Evolutionary conservation across 2,329 filamentous ascomycete genomes (phyloP), one percentile per base, ranked within the genome.

Genomic region (Aspergillus sclerotialis): DNA sequence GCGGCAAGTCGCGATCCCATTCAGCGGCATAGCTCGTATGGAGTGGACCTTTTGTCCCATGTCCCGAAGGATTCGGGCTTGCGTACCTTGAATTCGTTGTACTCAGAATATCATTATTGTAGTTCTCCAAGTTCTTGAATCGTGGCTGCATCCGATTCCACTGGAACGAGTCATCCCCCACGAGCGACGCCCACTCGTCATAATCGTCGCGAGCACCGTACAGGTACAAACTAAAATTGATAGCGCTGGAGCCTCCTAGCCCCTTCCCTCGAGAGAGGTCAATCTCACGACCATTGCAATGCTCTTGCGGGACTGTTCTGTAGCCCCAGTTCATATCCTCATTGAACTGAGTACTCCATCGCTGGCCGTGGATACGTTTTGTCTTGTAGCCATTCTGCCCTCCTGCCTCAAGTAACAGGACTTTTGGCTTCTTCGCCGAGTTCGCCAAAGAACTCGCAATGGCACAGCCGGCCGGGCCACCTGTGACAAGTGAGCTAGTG

Each of bases 401-500:
- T 8, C 79, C 79, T 1, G 77, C 78, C 55, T 82, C 78, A 2
- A 82, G 56, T 1, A 83, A 64, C 2, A 82, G 67, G 2, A 82
- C 69, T 0, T 52, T 64, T 0, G 77, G 78, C 7, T 56, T 61
- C 23, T 63, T 61, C 0, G 61, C 24, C 0, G 70, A 60, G 12
- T 61, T 55, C 2, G 75, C 68, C 4, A 82, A 68, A 1, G 64
- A 59, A 1, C 69, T 58, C 0, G 78, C 78, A 10, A 81, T 49
- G 1, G 72, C 60, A 31, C 70, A 70, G 6, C 79, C 79, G 6
- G 78, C 68, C 2, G 78, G 73, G n/a, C 78, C 78, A 40, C 66
- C 76, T 76, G 38, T 10, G 11, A 27, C n/a, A 13, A 10, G 16
- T 11, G 8, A 13, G 19, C 24, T 17, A 18, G 5, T 24, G 5